phyloP scores from a whole-genome alignment of 345 rosid genomes.

The Gossypium ekmanianum region DNA sequence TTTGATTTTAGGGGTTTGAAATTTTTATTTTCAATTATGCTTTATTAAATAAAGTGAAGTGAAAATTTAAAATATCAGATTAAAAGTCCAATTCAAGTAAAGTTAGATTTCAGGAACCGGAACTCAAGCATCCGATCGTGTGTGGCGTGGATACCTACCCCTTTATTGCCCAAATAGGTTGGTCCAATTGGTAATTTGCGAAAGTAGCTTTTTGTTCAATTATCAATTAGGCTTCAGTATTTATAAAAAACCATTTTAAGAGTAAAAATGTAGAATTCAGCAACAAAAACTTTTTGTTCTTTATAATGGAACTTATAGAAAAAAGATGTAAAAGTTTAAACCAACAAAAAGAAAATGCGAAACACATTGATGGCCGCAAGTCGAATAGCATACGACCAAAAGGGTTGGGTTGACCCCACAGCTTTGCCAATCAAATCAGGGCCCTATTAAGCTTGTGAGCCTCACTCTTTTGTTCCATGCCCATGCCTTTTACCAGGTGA shows the following conservation, averaged over 20 bases:
- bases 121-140: too few relatives aligned
- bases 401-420: neutral
- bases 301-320: too few relatives aligned
- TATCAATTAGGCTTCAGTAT: too few relatives aligned
- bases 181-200: neutral
- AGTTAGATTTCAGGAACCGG: too few relatives aligned
- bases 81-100: too few relatives aligned
- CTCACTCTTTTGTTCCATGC: neutral
- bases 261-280: neutral
- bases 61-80: too few relatives aligned
- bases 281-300: too few relatives aligned
- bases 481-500: neutral
- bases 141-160: too few relatives aligned
- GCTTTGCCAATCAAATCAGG: neutral
- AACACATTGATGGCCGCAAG: conserved; percentile 4
- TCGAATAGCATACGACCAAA: neutral
- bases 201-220: too few relatives aligned
- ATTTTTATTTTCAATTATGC: too few relatives aligned
- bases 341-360: neutral
- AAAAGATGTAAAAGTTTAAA: neutral
- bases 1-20: neutral
- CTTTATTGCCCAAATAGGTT: neutral
- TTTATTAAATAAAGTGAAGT: too few relatives aligned
- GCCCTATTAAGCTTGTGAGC: neutral
- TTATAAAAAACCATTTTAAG: too few relatives aligned